phyloP scores from a whole-genome alignment of 768 basidiomycete genomes.

The Tricholoma saponaceum region DNA sequence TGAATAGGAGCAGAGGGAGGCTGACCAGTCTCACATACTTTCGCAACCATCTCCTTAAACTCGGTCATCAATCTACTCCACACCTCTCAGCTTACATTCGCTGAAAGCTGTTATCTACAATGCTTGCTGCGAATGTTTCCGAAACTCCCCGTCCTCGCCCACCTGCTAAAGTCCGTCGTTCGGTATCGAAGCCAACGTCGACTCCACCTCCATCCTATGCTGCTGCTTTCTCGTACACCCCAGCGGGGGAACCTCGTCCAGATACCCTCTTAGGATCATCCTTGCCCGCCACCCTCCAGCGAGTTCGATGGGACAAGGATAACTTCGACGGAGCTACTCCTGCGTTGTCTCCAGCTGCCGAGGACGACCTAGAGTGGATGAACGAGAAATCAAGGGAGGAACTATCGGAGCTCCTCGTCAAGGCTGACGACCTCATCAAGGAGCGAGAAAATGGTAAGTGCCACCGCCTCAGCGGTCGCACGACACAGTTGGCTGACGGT shows the following conservation, averaged over 20 bases:
- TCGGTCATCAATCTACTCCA: constrained; percentile 3
- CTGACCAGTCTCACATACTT: constrained; percentile 1
- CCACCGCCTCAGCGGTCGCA: background rate
- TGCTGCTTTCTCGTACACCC: constrained; percentile 32
- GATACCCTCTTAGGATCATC: constrained; percentile 34
- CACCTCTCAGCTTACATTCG: background rate
- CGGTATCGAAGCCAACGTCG: constrained; percentile 31
- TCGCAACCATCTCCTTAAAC: background rate
- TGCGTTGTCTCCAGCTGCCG: constrained; percentile 16
- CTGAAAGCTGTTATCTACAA: constrained; percentile 8
- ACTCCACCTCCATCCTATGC: constrained; percentile 43
- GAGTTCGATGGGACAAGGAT: constrained; percentile 20
- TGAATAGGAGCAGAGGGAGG: constrained; percentile 5
- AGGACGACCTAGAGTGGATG: constrained; percentile 39
- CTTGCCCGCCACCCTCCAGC: constrained; percentile 31
- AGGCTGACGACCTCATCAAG: constrained; percentile 73
- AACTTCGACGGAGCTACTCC: constrained; percentile 1
- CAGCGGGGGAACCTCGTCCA: constrained; percentile 15
- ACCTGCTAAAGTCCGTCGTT: constrained; percentile 62
- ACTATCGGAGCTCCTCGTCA: constrained; percentile 61
- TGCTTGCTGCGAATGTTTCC: constrained; percentile 30
- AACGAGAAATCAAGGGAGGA: constrained; percentile 71
- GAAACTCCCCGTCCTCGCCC: constrained; percentile 66
- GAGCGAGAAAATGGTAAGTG: constrained; percentile 69
- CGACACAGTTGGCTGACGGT: constrained; percentile 6